Evolutionary conservation across 257 asterid genomes (phyloP), one percentile per base, ranked within the genome.

Genomic region (Rehmannia glutinosa): DNA sequence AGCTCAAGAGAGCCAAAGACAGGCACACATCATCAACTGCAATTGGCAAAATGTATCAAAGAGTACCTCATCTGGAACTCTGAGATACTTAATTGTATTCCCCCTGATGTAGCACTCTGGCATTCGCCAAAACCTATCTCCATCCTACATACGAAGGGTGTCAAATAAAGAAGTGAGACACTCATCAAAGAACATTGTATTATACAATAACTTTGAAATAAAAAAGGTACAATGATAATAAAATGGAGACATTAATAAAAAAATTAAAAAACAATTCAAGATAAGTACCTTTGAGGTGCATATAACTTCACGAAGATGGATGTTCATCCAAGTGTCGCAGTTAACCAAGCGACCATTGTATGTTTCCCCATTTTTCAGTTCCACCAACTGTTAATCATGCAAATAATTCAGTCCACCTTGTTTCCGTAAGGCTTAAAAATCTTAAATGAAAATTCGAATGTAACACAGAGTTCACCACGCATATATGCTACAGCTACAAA

Each of bases 301-400:
- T 65, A 92, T 92, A 76, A 92, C 98, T 84, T 92, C 98, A 36
- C 98, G 98, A 20, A 92, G 97, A 84, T 92, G 98, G 80, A 92
- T 92, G 78, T 92, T 92, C 98, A 92, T 92, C 98, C 98, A 92
- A 38, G 98, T 92, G 66, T 92, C 98, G 52, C 96, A 92, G 78
- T 92, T 90, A 51, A 92, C 98, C 82, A 92, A 71, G 81, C 90
- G 98, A 41, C 98, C 98, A 2, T 92, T 92, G 83, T 90, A 92
- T 6, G 98, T 92, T 77, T 92, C 98, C 62, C 98, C 98, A 74
- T 92, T 92, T 78, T 92, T 92, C 36, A 92, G 96, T 71, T 92
- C 97, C 80, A 92, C 97, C 73, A 92, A 77, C 98, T 92, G 84
- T 68, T 33, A 28, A 51, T 28, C 30, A 60, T 7, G 74, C 64